Evolutionary conservation across 2,329 filamentous ascomycete species (phyloP).

Genomic region (Leptographium wingfieldii): DNA sequence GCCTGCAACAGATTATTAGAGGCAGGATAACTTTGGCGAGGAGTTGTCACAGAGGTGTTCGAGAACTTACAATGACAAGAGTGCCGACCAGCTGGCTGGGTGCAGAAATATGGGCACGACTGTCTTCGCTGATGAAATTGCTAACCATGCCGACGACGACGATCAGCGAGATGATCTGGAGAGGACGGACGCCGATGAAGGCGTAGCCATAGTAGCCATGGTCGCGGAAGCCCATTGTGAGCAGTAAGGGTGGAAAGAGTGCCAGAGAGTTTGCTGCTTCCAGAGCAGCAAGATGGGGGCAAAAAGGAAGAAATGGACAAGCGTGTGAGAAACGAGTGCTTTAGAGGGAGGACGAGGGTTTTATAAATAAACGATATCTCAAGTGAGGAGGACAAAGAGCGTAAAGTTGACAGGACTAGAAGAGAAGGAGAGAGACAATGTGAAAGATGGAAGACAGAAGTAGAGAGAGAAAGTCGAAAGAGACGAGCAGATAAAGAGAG

Average conservation of each 20-base stretch:
- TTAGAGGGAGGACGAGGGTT: not conserved
- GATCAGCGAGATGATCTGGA: slow-evolving; percentile 61
- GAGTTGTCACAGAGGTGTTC: not conserved
- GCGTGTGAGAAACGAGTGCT: not conserved
- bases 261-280: not conserved
- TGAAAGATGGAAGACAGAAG: not conserved
- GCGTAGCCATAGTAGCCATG: slow-evolving; percentile 44
- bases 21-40: not conserved
- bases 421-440: not conserved
- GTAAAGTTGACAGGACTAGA: too few relatives aligned
- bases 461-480: too few relatives aligned
- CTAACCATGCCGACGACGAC: slow-evolving; percentile 67
- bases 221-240: slow-evolving; percentile 16
- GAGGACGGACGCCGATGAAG: slow-evolving; percentile 59
- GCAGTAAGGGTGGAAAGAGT: not conserved
- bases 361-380: not conserved
- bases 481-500: too few relatives aligned
- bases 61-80: slow-evolving; percentile 59
- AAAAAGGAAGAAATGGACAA: not conserved
- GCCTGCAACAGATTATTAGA: slow-evolving; percentile 37
- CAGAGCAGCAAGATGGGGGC: not conserved
- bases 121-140: slow-evolving; percentile 72
- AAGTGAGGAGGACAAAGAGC: not conserved
- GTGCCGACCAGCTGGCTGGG: slow-evolving; percentile 67
- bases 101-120: slow-evolving; percentile 49